phyloP scores from a whole-genome alignment of 2,329 filamentous ascomycete genomes.

The Arthroderma uncinatum region DNA sequence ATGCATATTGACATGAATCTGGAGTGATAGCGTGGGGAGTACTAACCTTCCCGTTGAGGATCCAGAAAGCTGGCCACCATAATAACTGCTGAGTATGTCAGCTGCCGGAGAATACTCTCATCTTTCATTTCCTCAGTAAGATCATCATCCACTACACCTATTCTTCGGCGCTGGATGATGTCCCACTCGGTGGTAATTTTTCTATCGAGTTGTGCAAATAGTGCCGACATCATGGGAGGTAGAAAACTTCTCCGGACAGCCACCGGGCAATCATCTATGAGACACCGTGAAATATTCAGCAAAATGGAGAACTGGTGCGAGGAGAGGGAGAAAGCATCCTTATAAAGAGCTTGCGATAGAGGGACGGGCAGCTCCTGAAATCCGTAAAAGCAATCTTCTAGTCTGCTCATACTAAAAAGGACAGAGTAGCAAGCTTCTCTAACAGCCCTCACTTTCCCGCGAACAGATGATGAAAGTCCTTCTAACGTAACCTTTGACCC shows the following conservation, averaged over 20 bases:
- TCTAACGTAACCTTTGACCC: slow-evolving; percentile 83
- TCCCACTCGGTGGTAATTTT: slow-evolving; percentile 87
- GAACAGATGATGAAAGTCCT: slow-evolving; percentile 84
- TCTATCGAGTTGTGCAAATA: slow-evolving; percentile 75
- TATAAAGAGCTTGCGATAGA: slow-evolving; percentile 72
- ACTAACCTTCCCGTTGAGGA: slow-evolving; percentile 52
- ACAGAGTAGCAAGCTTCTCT: slow-evolving; percentile 91
- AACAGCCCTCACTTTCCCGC: slow-evolving; percentile 77
- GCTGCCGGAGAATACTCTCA: slow-evolving; percentile 84
- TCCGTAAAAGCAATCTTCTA: slow-evolving; percentile 85
- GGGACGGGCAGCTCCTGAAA: slow-evolving; percentile 71
- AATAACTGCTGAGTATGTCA: slow-evolving; percentile 84
- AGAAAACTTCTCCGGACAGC: slow-evolving; percentile 67
- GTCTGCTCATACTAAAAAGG: slow-evolving; percentile 79
- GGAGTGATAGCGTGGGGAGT: slow-evolving; percentile 10
- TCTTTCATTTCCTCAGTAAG: slow-evolving; percentile 95
- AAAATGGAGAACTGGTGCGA: slow-evolving; percentile 92
- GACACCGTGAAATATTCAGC: slow-evolving; percentile 72
- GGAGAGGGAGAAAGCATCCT: slow-evolving; percentile 69
- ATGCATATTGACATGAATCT: background rate
- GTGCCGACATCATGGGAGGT: slow-evolving; percentile 66
- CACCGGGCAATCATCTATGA: slow-evolving; percentile 86
- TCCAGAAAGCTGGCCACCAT: slow-evolving; percentile 86
- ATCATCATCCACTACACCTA: slow-evolving; percentile 60
- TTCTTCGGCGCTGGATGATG: slow-evolving; percentile 49